phyloP scores from a whole-genome alignment of 2,329 filamentous ascomycete species.

The Aspergillus felis region DNA sequence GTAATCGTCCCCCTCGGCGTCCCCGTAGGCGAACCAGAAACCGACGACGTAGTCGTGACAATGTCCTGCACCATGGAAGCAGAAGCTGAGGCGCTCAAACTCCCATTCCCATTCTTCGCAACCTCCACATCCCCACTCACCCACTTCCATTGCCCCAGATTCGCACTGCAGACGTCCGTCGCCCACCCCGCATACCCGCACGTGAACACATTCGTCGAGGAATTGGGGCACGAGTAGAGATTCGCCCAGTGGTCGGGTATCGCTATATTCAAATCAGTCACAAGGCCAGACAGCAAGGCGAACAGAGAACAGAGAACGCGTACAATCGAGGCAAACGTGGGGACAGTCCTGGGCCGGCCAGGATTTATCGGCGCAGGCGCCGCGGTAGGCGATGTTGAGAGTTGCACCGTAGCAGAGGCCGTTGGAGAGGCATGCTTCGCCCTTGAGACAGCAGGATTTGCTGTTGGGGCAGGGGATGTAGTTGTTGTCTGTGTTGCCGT shows the following conservation, averaged over 20 bases:
- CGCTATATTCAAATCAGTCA: background rate
- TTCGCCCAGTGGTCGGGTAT: constrained; percentile 9
- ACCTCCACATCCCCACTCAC: constrained; percentile 3
- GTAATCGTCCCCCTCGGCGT: background rate
- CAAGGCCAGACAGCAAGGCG: background rate
- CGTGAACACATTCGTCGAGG: constrained; percentile 6
- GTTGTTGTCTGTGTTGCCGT: constrained; percentile 1
- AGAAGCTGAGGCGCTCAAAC: background rate
- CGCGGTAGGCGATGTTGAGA: constrained; percentile 10
- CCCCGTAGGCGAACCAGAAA: background rate
- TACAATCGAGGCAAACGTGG: constrained; percentile 9
- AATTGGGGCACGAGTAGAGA: constrained; percentile 9
- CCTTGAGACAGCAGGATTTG: constrained; percentile 8
- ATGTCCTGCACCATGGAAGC: background rate
- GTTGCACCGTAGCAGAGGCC: constrained; percentile 8
- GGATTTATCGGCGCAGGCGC: constrained; percentile 12
- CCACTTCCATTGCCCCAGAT: constrained; percentile 3
- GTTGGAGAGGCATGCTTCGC: constrained; percentile 15
- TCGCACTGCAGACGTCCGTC: constrained; percentile 1
- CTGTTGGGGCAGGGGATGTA: constrained; percentile 9
- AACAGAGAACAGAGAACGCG: no score
- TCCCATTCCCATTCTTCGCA: background rate
- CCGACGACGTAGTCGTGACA: background rate
- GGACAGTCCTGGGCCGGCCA: constrained; percentile 13
- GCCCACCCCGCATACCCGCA: constrained; percentile 8